These are phyloP conservation scores for Jasminum sambac DNA, from an alignment of 257 asterid species.

Conservation along the genomic window DNA sequence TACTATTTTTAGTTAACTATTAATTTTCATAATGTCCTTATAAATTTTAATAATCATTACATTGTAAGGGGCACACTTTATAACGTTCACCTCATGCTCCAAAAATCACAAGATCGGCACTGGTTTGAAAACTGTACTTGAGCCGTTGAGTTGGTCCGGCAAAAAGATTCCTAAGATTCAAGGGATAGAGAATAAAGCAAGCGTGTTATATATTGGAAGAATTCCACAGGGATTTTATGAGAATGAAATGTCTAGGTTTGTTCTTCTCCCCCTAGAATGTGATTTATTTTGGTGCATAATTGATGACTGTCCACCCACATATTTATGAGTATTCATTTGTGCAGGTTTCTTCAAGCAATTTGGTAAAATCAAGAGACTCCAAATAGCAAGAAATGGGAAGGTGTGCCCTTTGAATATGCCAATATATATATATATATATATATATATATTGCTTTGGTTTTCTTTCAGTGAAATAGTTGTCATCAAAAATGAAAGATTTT, in stretches of 20 bases:
- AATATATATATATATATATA: no score
- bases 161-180: slow-evolving; percentile 44
- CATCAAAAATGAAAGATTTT: not conserved
- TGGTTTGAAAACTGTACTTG: no score
- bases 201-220: slow-evolving; percentile 83
- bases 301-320: no score
- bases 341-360: slow-evolving; percentile 94
- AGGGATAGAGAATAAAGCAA: slow-evolving; percentile 49
- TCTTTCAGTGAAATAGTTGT: not conserved
- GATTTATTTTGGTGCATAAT: not conserved
- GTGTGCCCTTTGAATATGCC: slow-evolving; percentile 42
- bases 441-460: no score
- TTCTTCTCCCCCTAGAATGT: slow-evolving; percentile 1
- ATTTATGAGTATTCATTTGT: slow-evolving; percentile 2
- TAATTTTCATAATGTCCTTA: no score
- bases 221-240: slow-evolving; percentile 97
- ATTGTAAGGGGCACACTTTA: no score
- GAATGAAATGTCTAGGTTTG: slow-evolving; percentile 89
- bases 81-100: no score
- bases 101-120: no score
- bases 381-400: slow-evolving; percentile 88
- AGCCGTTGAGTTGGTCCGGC: slow-evolving; percentile 91
- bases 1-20: no score
- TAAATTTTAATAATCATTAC: no score
- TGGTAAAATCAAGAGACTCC: slow-evolving; percentile 78